Evolutionary conservation across 2,329 filamentous ascomycete genomes (phyloP).

Genomic region (Venturia nashicola): DNA sequence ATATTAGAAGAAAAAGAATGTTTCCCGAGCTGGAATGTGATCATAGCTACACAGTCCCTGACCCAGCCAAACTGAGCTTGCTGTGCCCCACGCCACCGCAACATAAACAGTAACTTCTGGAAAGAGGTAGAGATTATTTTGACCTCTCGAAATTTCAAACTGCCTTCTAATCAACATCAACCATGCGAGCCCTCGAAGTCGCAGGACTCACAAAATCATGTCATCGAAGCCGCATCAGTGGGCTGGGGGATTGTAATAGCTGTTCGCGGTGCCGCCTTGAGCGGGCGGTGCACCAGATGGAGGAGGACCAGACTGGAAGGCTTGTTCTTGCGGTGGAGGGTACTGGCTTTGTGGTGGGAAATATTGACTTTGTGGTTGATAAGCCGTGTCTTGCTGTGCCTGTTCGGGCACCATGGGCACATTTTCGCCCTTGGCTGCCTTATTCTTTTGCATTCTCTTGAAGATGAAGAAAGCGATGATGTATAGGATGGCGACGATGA

Average conservation of each 20-base stretch:
- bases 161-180: too few species aligned
- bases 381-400: background rate
- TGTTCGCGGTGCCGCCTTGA: background rate
- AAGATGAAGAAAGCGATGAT: background rate
- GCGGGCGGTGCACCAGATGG: background rate
- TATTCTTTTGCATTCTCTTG: background rate
- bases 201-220: background rate
- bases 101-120: background rate
- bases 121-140: background rate
- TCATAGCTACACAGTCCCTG: too few species aligned
- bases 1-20: too few species aligned
- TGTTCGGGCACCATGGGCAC: background rate
- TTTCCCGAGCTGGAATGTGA: too few species aligned
- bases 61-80: background rate
- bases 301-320: background rate
- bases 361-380: background rate
- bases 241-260: background rate
- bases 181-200: background rate
- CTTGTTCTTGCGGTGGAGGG: background rate
- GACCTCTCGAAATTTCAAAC: background rate
- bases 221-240: background rate
- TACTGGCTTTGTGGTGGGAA: background rate
- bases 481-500: background rate
- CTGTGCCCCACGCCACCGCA: background rate
- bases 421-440: background rate